Evolutionary conservation across 169 alveolate genomes (phyloP), one percentile per base, ranked within the genome.

Genomic region (Plasmodium inui): DNA sequence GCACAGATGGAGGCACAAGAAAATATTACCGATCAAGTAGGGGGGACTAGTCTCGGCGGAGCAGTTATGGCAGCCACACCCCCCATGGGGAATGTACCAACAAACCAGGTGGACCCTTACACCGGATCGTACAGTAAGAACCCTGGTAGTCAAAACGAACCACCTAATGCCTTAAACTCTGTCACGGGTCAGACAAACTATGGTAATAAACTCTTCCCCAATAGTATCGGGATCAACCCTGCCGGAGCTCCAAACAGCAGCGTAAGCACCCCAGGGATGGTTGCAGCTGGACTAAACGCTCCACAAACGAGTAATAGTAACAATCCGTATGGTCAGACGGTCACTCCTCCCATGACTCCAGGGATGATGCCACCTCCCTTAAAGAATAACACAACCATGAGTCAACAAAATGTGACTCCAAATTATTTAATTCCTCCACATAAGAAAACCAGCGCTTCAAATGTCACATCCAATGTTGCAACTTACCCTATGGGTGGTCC

Each of bases 261-360:
- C n/a, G 34, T 50, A 67, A 81, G 37, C 53, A 8, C 55, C 32
- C 37, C 78, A n/a, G 67, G 32, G 57, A 82, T 44, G 46, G 34
- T 22, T 14, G 1, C 9, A 44, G 37, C 44, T 82, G 17, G 17
- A 12, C 12, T 28, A 30, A 50, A 50, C 10, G 5, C 53, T 22
- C 19, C 22, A 28, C 89, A 82, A 22, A 14, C 50, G 39, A 46
- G 37, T 50, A 50, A 82, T 39, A 61, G 39, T 44, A 74, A n/a
- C 55, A 37, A 46, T 22, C 76, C 57, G 0, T 74, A 84, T 84
- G 93, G 93, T 1, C 93, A 72, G 22, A 7, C 61, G 12, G 61
- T 50, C 8, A 14, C 61, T 50, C 6, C 61, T 50, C 22, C 61
- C 19, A 50, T 50, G 61, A 14, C 61, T 9, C 22, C 61, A 50